Percentiles rank a stretch among this genome's conserved stretches.
phyloP scores from a whole-genome alignment of 75 land plant genomes.

The Larix kaempferi region DNA sequence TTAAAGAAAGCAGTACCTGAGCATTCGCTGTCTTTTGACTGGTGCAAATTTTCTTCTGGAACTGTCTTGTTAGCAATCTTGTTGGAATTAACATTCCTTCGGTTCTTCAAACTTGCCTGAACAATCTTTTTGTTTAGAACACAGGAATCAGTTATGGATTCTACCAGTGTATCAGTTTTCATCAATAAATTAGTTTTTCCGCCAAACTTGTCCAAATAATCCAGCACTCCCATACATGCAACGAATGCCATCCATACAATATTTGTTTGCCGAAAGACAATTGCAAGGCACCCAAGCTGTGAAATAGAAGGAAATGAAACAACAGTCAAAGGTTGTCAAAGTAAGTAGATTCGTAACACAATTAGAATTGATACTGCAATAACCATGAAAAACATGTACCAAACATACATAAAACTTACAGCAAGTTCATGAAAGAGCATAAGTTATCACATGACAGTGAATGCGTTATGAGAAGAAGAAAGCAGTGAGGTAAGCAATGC shows the following conservation, averaged over 20 bases:
- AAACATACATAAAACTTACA: background rate
- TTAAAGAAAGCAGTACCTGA: background rate
- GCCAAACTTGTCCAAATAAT: constrained; percentile 23
- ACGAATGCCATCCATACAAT: constrained; percentile 84
- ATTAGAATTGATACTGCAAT: background rate
- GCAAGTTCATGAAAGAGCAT: background rate
- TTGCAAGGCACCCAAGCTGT: constrained; percentile 78
- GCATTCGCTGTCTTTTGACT: background rate
- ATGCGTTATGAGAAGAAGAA: background rate
- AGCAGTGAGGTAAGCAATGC: background rate
- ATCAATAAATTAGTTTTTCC: constrained; percentile 2
- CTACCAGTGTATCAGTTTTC: constrained; percentile 5
- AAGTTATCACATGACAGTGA: background rate
- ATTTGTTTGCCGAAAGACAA: constrained; percentile 89
- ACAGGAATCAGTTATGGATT: background rate
- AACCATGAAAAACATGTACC: background rate
- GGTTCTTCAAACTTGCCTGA: constrained; percentile 24
- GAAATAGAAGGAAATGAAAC: constrained; percentile 4
- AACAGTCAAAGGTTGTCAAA: background rate
- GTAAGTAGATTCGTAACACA: background rate
- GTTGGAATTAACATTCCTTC: constrained; percentile 17
- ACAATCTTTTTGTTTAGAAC: background rate
- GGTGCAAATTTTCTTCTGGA: constrained; percentile 4
- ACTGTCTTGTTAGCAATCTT: constrained; percentile 7
- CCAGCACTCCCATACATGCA: constrained; percentile 59